Conservation (phyloP, 352 stramenopile genomes). For the Aphanomyces stellatus region DNA sequence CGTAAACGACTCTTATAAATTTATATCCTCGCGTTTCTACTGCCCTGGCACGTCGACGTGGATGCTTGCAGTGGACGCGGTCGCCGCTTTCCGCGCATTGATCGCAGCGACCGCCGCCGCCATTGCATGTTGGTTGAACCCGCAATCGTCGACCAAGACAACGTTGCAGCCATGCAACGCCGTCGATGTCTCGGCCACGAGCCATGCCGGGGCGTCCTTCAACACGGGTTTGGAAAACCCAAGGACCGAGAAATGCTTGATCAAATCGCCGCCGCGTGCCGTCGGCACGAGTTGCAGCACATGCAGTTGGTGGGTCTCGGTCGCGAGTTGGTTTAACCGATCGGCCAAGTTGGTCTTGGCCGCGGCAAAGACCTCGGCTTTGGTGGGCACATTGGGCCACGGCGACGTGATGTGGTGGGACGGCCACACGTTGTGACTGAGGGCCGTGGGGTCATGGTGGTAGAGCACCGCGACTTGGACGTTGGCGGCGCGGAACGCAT, state of each 20-base stretch:
- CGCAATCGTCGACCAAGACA: constrained; percentile 15
- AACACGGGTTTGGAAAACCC: constrained; percentile 2
- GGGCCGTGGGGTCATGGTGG: background rate
- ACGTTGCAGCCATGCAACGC: background rate
- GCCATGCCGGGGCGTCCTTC: background rate
- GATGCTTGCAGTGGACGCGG: too few species aligned
- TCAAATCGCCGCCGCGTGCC: background rate
- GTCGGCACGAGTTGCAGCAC: constrained; percentile 15
- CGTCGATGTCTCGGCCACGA: background rate
- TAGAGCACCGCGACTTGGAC: constrained; percentile 18
- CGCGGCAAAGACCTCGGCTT: background rate
- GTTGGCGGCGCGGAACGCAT: background rate
- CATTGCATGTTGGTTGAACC: background rate
- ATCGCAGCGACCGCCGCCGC: background rate
- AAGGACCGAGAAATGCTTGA: background rate
- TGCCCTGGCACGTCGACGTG: too few species aligned
- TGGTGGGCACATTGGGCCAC: constrained; percentile 5
- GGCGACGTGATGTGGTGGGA: background rate
- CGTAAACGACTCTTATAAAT: too few species aligned
- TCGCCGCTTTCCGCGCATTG: constrained; percentile 2
- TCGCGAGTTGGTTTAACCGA: too few species aligned
- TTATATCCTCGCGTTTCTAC: constrained; percentile 1
- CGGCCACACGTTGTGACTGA: background rate
- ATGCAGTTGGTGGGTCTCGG: background rate
- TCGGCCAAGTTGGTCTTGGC: background rate